These are phyloP conservation scores for Didymella segeticola DNA, from an alignment of 2,329 filamentous ascomycete genomes.

Conservation along the genomic window DNA sequence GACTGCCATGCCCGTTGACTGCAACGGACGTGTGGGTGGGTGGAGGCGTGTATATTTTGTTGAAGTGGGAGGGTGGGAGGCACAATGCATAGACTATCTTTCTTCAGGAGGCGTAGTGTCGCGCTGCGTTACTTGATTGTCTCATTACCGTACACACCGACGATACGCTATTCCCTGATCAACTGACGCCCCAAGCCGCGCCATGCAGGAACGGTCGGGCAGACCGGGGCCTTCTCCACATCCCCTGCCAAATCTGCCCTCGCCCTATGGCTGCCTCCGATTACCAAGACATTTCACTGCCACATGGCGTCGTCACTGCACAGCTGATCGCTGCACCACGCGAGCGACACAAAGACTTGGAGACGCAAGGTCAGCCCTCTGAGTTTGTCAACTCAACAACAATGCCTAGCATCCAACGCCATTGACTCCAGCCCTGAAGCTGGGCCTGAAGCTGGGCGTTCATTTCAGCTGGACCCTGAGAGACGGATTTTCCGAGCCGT, in stretches of 20 bases:
- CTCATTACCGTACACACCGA: slow-evolving; percentile 13
- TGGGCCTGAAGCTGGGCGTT: too few relatives aligned
- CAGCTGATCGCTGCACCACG: slow-evolving; percentile 5
- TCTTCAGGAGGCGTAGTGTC: slow-evolving; percentile 19
- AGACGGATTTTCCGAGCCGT: background rate
- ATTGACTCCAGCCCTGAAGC: background rate
- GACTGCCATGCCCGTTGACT: slow-evolving; percentile 27
- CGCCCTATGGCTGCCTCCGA: slow-evolving; percentile 22
- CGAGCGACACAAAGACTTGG: slow-evolving; percentile 3
- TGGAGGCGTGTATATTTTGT: background rate
- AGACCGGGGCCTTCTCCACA: slow-evolving; percentile 2
- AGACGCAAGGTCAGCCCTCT: slow-evolving; percentile 2
- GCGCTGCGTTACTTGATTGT: slow-evolving; percentile 5
- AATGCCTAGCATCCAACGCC: slow-evolving; percentile 13
- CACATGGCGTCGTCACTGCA: slow-evolving; percentile 12
- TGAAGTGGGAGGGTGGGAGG: background rate
- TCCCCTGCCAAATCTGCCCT: slow-evolving; percentile 19
- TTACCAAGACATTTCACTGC: slow-evolving; percentile 20
- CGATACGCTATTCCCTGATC: slow-evolving; percentile 14
- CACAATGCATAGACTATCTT: background rate
- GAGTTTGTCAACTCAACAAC: slow-evolving; percentile 1
- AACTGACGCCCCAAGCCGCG: slow-evolving; percentile 9
- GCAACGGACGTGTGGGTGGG: background rate
- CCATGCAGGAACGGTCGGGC: slow-evolving; percentile 16
- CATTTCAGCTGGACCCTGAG: background rate